These are phyloP conservation scores for Casuarina cunninghamiana DNA, from an alignment of 306 rosid species.

Conservation along the genomic window DNA sequence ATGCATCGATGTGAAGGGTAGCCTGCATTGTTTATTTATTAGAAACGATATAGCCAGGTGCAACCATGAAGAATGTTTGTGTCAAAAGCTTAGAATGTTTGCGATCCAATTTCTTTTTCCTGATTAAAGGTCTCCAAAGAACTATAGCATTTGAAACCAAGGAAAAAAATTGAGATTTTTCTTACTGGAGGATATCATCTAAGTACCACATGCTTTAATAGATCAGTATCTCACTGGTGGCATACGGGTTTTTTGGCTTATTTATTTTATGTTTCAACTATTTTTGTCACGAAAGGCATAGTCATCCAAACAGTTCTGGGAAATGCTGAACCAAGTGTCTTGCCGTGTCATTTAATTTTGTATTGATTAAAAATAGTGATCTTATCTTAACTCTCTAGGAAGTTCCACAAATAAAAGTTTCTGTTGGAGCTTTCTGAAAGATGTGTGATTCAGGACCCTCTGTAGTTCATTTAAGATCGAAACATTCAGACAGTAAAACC, in stretches of 20 bases:
- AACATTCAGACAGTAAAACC: not conserved
- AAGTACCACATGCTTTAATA: not conserved
- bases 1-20: not conserved
- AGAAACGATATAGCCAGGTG: slow-evolving; percentile 4
- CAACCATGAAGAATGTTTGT: not conserved
- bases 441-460: not conserved
- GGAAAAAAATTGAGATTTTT: slow-evolving; percentile 2
- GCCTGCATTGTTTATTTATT: not conserved
- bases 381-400: not conserved
- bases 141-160: not conserved
- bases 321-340: not conserved
- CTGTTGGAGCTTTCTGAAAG: not conserved
- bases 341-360: not conserved
- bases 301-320: too few species aligned
- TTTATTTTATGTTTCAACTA: not conserved
- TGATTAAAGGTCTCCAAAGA: not conserved
- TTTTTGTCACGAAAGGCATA: not conserved
- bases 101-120: not conserved
- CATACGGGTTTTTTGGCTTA: not conserved
- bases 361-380: not conserved
- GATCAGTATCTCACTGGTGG: not conserved
- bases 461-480: not conserved
- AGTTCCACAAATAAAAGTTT: not conserved
- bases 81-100: slow-evolving; percentile 2
- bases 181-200: not conserved